phyloP scores from a whole-genome alignment of 1,284 basidiomycete genomes.

The Ganoderma leucocontextum region DNA sequence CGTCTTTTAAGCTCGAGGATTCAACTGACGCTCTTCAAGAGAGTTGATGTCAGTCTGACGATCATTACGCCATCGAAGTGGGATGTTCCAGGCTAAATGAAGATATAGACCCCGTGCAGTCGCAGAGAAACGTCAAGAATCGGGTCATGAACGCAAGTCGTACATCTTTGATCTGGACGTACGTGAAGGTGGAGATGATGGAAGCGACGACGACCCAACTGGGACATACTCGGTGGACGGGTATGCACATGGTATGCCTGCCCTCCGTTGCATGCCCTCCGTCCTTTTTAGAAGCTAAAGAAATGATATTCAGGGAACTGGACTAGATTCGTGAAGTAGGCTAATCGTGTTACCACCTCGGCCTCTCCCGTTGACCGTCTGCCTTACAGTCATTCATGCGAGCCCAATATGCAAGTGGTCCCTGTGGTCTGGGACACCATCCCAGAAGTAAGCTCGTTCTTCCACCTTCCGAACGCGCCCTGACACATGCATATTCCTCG shows the following conservation, averaged over 20 bases:
- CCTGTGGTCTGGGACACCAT: constrained; percentile 68
- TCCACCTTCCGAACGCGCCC: neutral
- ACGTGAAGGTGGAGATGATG: constrained; percentile 49
- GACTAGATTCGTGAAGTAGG: constrained; percentile 77
- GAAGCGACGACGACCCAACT: constrained; percentile 42
- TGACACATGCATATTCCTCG: neutral
- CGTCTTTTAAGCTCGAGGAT: neutral
- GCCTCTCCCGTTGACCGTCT: neutral
- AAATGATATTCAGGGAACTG: constrained; percentile 61
- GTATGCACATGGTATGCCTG: constrained; percentile 51
- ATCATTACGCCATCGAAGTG: neutral
- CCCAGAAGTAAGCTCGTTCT: constrained; percentile 51
- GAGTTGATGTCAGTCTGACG: constrained; percentile 37
- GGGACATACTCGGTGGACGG: constrained; percentile 58
- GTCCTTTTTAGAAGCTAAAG: constrained; percentile 10
- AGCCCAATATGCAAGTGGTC: constrained; percentile 63
- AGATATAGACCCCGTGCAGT: constrained; percentile 48
- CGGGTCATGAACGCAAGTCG: constrained; percentile 38
- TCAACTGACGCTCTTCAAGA: constrained; percentile 23
- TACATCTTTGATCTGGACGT: constrained; percentile 71
- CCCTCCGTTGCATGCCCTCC: neutral
- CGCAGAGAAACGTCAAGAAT: constrained; percentile 44
- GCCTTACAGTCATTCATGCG: constrained; percentile 65
- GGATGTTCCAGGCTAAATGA: neutral
- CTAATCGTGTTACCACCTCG: neutral